Conservation (phyloP, 2,329 filamentous ascomycete species). For the Aureobasidium sp. region DNA sequence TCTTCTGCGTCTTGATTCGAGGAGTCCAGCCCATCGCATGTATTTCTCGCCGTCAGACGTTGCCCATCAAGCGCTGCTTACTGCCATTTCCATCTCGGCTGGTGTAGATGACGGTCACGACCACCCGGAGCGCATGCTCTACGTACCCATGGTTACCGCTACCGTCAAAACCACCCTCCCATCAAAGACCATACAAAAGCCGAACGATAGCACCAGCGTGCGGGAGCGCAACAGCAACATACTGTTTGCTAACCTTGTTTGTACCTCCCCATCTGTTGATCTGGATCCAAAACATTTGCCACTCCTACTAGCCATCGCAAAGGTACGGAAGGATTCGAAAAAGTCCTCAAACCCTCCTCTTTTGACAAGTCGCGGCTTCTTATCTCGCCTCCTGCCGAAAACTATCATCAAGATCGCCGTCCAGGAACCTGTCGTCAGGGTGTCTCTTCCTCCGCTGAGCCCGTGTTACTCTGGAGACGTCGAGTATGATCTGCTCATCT, state of each 20-base stretch:
- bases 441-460: constrained; percentile 74
- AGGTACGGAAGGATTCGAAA: constrained; percentile 31
- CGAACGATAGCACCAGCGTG: constrained; percentile 53
- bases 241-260: constrained; percentile 88
- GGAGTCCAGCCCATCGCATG: constrained; percentile 93
- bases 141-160: constrained; percentile 95
- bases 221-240: constrained; percentile 90
- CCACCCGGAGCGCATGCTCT: constrained; percentile 77
- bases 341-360: not conserved
- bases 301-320: constrained; percentile 68
- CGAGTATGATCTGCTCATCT: constrained; percentile 92
- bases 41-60: constrained; percentile 91
- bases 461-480: constrained; percentile 50
- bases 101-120: constrained; percentile 85
- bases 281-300: constrained; percentile 87
- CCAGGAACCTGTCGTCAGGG: constrained; percentile 88
- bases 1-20: constrained; percentile 80
- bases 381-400: constrained; percentile 88
- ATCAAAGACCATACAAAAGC: constrained; percentile 82
- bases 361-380: constrained; percentile 41
- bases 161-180: constrained; percentile 89
- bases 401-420: constrained; percentile 91
- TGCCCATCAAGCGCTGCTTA: constrained; percentile 87
- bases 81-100: constrained; percentile 84
- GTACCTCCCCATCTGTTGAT: constrained; percentile 92